Evolutionary conservation across 2,329 filamentous ascomycete genomes (phyloP).

Genomic region (Neophaeococcomyces mojaviensis): DNA sequence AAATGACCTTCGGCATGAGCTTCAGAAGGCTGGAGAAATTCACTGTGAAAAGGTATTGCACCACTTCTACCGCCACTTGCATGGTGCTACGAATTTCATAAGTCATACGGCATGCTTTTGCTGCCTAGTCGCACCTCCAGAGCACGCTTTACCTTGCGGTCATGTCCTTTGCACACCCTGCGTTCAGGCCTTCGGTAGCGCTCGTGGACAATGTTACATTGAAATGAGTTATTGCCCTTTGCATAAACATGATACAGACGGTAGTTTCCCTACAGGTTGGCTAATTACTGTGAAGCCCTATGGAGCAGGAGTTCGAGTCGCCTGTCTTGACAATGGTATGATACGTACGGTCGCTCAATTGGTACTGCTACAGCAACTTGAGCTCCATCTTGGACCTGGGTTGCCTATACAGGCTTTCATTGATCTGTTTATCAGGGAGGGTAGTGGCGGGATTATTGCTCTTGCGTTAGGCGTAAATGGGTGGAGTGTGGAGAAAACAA

Average conservation of each 20-base stretch:
- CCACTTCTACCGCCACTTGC: constrained; percentile 29
- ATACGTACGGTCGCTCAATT: constrained; percentile 16
- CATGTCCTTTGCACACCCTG: constrained; percentile 41
- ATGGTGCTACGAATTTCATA: constrained; percentile 22
- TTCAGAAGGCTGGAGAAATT: constrained; percentile 19
- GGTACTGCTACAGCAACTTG: constrained; percentile 35
- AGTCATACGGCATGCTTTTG: constrained; percentile 42
- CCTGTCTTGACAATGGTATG: background rate
- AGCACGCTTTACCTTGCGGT: constrained; percentile 39
- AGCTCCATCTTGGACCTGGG: constrained; percentile 34
- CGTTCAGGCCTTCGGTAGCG: constrained; percentile 31
- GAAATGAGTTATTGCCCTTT: background rate
- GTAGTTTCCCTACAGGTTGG: background rate
- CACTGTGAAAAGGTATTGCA: constrained; percentile 25
- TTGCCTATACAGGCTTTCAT: constrained; percentile 41
- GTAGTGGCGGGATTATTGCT: constrained; percentile 40
- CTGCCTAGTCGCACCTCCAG: constrained; percentile 38
- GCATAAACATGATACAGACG: background rate
- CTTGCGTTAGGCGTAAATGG: constrained; percentile 34
- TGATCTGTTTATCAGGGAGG: constrained; percentile 42
- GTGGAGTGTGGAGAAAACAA: constrained; percentile 31
- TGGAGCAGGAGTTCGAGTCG: background rate
- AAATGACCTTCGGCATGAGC: too few relatives aligned
- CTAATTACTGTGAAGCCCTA: background rate
- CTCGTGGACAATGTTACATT: constrained; percentile 23